These are phyloP conservation scores for Polytolypa hystricis DNA, from an alignment of 2,329 filamentous ascomycete genomes.

Conservation along the genomic window DNA sequence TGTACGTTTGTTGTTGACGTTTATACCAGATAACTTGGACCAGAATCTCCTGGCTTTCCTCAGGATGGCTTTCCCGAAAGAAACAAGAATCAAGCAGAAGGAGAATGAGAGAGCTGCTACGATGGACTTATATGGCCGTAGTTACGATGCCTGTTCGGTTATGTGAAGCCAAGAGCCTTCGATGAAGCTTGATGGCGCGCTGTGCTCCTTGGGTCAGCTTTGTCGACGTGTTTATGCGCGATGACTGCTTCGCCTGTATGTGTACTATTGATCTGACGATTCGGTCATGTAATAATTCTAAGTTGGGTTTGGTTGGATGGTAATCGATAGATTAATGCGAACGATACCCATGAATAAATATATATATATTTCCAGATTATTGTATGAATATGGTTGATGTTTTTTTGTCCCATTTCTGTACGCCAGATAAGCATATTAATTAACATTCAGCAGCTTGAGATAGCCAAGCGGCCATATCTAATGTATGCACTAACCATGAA, in stretches of 20 bases:
- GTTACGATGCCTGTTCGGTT: conserved; percentile 38
- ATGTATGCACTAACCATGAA: too few relatives aligned
- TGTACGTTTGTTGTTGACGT: neutral
- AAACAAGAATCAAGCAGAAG: conserved; percentile 55
- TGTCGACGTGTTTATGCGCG: too few relatives aligned
- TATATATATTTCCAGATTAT: too few relatives aligned
- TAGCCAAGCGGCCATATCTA: too few relatives aligned
- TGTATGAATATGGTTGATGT: too few relatives aligned
- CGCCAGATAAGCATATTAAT: too few relatives aligned
- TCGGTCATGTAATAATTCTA: neutral
- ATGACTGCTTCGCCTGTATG: too few relatives aligned
- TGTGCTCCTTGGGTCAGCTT: neutral
- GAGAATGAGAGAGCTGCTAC: conserved; percentile 68
- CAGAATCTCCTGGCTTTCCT: conserved; percentile 56
- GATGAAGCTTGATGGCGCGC: neutral
- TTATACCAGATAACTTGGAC: conserved; percentile 54
- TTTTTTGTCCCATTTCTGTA: too few relatives aligned
- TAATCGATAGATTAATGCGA: too few relatives aligned
- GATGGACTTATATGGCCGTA: conserved; percentile 58
- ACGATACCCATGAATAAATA: too few relatives aligned
- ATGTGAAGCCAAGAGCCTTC: conserved; percentile 12
- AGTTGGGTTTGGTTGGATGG: neutral
- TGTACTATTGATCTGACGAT: too few relatives aligned
- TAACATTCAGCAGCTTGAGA: too few relatives aligned
- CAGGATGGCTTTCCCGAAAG: conserved; percentile 62